phyloP scores from a whole-genome alignment of 352 stramenopile genomes.

The Elongisporangium anandrum region DNA sequence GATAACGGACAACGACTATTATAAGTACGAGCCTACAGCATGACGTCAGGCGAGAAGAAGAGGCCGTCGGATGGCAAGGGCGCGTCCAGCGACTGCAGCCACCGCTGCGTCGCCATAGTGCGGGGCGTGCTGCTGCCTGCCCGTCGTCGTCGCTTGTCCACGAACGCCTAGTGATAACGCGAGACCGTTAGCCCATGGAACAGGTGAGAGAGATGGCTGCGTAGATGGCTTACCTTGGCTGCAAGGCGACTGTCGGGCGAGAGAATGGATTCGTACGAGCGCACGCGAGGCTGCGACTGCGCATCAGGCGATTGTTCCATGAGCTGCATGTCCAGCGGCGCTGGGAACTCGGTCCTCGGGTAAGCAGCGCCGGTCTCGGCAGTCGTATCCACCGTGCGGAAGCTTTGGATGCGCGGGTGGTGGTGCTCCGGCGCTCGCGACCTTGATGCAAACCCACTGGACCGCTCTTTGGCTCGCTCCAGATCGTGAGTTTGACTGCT shows the following conservation, averaged over 20 bases:
- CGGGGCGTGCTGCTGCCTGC: constrained; percentile 43
- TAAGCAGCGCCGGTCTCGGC: not conserved
- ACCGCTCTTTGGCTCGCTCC: not conserved
- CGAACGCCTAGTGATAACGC: constrained; percentile 65
- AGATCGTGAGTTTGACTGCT: not conserved
- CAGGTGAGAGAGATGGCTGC: no score
- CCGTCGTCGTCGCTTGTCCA: constrained; percentile 57
- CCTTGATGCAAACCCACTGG: not conserved
- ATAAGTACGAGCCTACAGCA: constrained; percentile 7
- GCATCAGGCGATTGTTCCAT: constrained; percentile 13
- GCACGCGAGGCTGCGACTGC: constrained; percentile 4
- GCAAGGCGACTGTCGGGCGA: constrained; percentile 46
- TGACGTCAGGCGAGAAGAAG: constrained; percentile 10
- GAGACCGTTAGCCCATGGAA: no score
- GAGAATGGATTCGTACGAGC: constrained; percentile 22
- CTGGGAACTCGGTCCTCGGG: constrained; percentile 5
- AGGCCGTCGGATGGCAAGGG: constrained; percentile 5
- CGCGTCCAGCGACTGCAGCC: constrained; percentile 48
- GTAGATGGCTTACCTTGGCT: constrained; percentile 34
- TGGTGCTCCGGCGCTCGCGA: not conserved
- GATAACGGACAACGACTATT: constrained; percentile 1
- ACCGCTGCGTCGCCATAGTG: constrained; percentile 59
- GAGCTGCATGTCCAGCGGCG: constrained; percentile 19
- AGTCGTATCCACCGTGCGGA: not conserved
- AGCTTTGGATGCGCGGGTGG: not conserved